Evolutionary conservation across 2,329 filamentous ascomycete species (phyloP).

Genomic region (Fusarium xylarioides): DNA sequence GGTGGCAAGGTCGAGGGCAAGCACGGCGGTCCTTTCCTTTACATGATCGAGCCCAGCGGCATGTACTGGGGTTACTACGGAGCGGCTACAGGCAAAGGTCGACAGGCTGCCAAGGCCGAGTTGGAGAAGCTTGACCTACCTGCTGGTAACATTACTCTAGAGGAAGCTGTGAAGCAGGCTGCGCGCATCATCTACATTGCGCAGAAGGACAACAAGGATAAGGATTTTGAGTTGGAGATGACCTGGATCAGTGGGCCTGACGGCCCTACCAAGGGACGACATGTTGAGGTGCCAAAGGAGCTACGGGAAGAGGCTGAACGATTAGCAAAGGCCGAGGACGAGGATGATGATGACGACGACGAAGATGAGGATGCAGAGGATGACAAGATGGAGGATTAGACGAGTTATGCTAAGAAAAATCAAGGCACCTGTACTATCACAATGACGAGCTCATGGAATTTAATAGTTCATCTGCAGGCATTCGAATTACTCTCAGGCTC

Average conservation of each 20-base stretch:
- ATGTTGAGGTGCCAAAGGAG: conserved; percentile 92
- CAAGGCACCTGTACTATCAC: conserved; percentile 49
- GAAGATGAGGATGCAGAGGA: conserved; percentile 70
- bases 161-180: conserved; percentile 94
- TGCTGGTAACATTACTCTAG: conserved; percentile 77
- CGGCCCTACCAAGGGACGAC: conserved; percentile 90
- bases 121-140: conserved; percentile 95
- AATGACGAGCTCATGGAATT: conserved; percentile 48
- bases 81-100: conserved; percentile 94
- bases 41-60: conserved; percentile 99
- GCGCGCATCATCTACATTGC: conserved; percentile 97
- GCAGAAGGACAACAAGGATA: conserved; percentile 99
- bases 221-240: conserved; percentile 99
- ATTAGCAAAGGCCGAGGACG: conserved; percentile 88
- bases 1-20: conserved; percentile 81
- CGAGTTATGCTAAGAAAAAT: conserved; percentile 25
- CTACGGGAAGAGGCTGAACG: conserved; percentile 91
- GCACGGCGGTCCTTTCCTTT: conserved; percentile 90
- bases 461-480: conserved; percentile 45
- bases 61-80: conserved; percentile 99
- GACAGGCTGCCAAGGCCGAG: conserved; percentile 97
- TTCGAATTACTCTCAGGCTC: conserved; percentile 4
- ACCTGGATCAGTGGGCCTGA: conserved; percentile 90
- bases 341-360: conserved; percentile 80
- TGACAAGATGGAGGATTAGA: conserved; percentile 89